Base-by-base conservation (phyloP, 768 basidiomycete species). In the Lactarius hengduanensis region DNA sequence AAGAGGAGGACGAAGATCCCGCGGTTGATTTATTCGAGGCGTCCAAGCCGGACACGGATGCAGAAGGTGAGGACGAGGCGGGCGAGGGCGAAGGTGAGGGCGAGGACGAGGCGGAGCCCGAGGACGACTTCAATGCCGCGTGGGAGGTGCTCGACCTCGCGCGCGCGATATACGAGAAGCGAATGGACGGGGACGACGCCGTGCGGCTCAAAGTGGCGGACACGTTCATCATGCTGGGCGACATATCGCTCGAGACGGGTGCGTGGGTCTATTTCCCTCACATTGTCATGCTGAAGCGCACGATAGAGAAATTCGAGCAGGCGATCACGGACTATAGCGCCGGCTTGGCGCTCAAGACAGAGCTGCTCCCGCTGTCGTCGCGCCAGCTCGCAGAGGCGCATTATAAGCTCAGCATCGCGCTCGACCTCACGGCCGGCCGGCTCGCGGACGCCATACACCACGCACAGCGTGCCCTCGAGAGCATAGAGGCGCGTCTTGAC, bases 101-200 rank as follows among this genome's bases (percentile, higher is more conserved):
- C 2, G 90, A 86, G 4, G 90, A 88, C 15, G 90, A 66, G 3
- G 65, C 75, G 4, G 93, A 92, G 72, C 93, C 92, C 0, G 96
- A 97, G 72, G 97, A 99, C 71, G 97, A 98, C 73, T 97, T 97
- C 76, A 97, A 96, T 70, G 94, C 93, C 30, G 94, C 97, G 15
- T 99, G 96, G 95, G 92, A 97, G 74, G 89, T 96, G 3, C 81
- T 99, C n/a, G 97, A 99, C 71, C 86, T 96, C 63, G 96, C 96
- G 26, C 83, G 96, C 47, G 86, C 89, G 13, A 89, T 96, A 66
- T 95, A 92, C 72, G 86, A 88, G 69, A 90, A 89, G 75, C 82
- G 83, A 67, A 79, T 80, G 69, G 79, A 81, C 10, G 84, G 82
- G 32, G 82, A 84, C 53, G 87, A 90, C 16, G 82, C 84, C 62